Evolutionary conservation across 768 basidiomycete genomes (phyloP).

Genomic region (Suillus hirtellus): DNA sequence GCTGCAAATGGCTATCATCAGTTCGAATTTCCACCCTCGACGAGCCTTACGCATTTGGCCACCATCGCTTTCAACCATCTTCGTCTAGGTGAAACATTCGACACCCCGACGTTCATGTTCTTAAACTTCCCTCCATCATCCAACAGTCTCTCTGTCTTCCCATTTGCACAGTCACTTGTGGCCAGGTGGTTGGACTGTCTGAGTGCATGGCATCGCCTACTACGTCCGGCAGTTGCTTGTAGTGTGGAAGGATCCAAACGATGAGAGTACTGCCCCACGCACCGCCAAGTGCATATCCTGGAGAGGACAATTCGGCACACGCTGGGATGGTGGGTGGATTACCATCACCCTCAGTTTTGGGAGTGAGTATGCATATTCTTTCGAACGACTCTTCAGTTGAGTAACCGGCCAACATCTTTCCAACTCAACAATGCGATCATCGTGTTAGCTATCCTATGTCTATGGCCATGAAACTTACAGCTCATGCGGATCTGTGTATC

Average conservation of each 20-base stretch:
- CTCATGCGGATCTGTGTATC: neutral
- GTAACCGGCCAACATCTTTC: neutral
- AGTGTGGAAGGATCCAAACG: neutral
- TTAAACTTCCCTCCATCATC: neutral
- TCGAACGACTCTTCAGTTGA: neutral
- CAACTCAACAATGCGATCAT: neutral
- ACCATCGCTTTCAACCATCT: constrained; percentile 2
- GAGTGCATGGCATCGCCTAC: neutral
- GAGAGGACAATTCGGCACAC: constrained; percentile 4
- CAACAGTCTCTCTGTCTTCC: constrained; percentile 2
- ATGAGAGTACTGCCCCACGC: neutral
- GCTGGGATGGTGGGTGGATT: constrained; percentile 9
- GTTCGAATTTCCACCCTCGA: neutral
- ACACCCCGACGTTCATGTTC: constrained; percentile 1
- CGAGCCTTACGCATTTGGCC: neutral
- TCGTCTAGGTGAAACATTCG: neutral
- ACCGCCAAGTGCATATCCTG: neutral
- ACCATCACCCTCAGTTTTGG: neutral
- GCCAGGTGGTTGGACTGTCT: neutral
- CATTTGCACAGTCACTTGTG: neutral
- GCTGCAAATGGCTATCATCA: neutral
- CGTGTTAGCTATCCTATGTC: neutral
- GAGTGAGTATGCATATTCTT: neutral
- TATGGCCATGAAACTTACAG: neutral
- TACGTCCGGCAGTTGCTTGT: neutral